Evolutionary conservation across 768 basidiomycete species (phyloP), one percentile per base, ranked within the genome.

Genomic region (Mycena epipterygia): DNA sequence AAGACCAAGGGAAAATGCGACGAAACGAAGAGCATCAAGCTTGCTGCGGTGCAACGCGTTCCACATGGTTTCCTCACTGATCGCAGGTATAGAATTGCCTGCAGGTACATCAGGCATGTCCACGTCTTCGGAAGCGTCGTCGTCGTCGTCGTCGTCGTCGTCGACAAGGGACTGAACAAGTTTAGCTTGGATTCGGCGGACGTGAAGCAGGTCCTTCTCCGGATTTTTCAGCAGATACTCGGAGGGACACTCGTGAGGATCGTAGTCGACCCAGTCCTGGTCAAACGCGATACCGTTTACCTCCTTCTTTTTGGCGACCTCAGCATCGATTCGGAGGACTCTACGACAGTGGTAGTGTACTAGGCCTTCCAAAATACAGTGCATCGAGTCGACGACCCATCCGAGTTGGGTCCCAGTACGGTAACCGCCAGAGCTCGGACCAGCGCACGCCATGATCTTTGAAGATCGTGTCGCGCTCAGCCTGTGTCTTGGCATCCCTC

Each of bases 351-450:
- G 77, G 29, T 70, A 59, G 29, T 74, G 52, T 23, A 76, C 46
- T 14, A 75, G 49, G 63, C 78, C 76, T 27, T 77, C 71, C 19
- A 76, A 68, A 21, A 81, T 64, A 52, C 72, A 75, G 63, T 82
- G 81, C 80, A 82, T 82, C 7, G 77, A 72, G 60, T 82, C 78
- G 39, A 81, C 70, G 27, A 80, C 72, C 72, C 69, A 75, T 75
- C 12, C 68, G 67, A 8, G 76, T 69, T 5, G 79, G 76, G 53
- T 79, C 73, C 64, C 75, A 82, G 63, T 82, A 81, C 8, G 76
- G 75, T 14, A 82, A 72, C 3, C 77, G 73, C 49, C 75, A 68
- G 12, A 80, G 70, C 57, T 75, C 71, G 19, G 74, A 79, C 75
- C 76, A 80, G n/a, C 74, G 76, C 17, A 77, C 67, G 12, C 78